Evolutionary conservation across 768 basidiomycete genomes (phyloP).

Genomic region (Glaciozyma antarctica): DNA sequence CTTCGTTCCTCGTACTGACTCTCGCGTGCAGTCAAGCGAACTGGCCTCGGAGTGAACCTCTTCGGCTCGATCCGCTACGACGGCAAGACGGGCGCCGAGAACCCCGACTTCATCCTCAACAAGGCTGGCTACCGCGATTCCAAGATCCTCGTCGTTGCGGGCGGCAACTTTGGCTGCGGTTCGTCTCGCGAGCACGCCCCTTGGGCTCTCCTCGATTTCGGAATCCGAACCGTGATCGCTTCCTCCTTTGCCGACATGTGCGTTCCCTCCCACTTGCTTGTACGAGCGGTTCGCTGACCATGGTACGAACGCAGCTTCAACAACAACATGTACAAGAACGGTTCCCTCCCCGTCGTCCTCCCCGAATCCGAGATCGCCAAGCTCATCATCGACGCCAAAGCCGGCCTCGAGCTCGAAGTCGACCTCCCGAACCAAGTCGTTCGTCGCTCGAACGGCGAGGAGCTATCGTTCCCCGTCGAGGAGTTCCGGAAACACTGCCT

Average conservation of each 20-base stretch:
- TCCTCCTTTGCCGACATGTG: slow-evolving; percentile 78
- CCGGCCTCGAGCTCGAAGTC: slow-evolving; percentile 65
- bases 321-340: slow-evolving; percentile 78
- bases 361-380: slow-evolving; percentile 60
- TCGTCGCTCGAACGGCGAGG: slow-evolving; percentile 55
- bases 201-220: slow-evolving; percentile 59
- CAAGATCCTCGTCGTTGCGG: slow-evolving; percentile 72
- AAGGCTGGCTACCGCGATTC: slow-evolving; percentile 63
- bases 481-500: slow-evolving; percentile 86
- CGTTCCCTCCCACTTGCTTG: slow-evolving; percentile 44
- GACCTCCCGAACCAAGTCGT: slow-evolving; percentile 76
- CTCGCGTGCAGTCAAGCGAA: slow-evolving; percentile 54
- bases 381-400: slow-evolving; percentile 67
- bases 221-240: slow-evolving; percentile 76
- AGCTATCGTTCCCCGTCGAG: slow-evolving; percentile 69
- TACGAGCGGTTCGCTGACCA: slow-evolving; percentile 41
- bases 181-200: slow-evolving; percentile 86
- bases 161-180: slow-evolving; percentile 66
- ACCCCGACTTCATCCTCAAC: slow-evolving; percentile 75
- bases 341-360: slow-evolving; percentile 70
- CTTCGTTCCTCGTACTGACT: neutral
- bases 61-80: slow-evolving; percentile 75
- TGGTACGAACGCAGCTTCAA: slow-evolving; percentile 12
- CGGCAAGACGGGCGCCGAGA: slow-evolving; percentile 61
- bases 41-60: slow-evolving; percentile 70